These are phyloP conservation scores for Sporothrix humicola DNA, from an alignment of 2,329 filamentous ascomycete genomes.

Conservation along the genomic window DNA sequence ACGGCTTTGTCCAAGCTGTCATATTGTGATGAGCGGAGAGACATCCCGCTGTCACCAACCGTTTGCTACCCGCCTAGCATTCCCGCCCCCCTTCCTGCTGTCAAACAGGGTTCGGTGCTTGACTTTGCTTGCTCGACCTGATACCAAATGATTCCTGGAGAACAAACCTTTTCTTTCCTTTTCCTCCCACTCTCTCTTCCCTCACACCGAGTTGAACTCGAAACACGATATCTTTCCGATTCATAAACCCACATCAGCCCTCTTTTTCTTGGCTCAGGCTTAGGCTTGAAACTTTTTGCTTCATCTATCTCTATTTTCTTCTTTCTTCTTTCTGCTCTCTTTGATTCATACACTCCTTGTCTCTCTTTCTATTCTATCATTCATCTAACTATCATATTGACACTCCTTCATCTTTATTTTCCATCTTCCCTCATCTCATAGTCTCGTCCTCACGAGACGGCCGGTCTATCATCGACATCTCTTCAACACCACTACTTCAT, in stretches of 20 bases:
- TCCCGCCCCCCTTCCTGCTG: neutral
- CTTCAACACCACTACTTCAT: neutral
- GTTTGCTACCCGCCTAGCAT: conserved; percentile 20
- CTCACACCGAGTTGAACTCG: neutral
- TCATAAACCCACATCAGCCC: conserved; percentile 23
- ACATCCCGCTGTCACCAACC: conserved; percentile 12
- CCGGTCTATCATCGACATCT: conserved; percentile 10
- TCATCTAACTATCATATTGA: neutral
- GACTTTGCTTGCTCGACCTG: no score
- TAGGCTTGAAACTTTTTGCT: neutral
- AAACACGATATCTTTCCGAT: conserved; percentile 1
- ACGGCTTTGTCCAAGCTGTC: conserved; percentile 1
- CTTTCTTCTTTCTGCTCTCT: neutral
- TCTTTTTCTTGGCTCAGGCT: conserved; percentile 24
- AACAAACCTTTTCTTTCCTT: conserved; percentile 1
- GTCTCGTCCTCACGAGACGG: neutral
- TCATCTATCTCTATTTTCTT: neutral
- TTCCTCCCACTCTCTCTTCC: neutral
- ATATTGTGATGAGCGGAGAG: conserved; percentile 34
- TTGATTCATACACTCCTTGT: neutral
- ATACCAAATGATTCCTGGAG: neutral
- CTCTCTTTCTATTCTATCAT: neutral
- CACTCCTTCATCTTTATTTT: neutral
- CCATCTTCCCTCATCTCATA: no score
- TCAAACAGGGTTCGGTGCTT: no score